These are phyloP conservation scores for Leishmania braziliensis DNA, from an alignment of 208 protist genomes.

Conservation along the genomic window DNA sequence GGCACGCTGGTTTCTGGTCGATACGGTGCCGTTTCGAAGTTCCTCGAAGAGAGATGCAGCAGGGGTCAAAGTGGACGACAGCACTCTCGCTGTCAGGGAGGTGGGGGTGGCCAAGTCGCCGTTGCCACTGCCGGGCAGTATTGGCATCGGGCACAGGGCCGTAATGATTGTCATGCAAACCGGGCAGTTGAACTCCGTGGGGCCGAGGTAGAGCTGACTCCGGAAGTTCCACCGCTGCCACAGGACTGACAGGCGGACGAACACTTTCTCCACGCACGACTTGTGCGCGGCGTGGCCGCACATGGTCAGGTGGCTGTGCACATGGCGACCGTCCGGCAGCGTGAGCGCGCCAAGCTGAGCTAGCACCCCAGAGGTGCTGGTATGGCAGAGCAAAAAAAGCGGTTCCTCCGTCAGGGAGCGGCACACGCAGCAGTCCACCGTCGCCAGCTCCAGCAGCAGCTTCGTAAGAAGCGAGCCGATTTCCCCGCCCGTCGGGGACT, in stretches of 20 bases:
- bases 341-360: slow-evolving; percentile 20
- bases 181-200: slow-evolving; percentile 68
- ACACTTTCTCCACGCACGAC: slow-evolving; percentile 59
- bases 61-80: neutral
- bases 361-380: slow-evolving; percentile 52
- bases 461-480: slow-evolving; percentile 35
- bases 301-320: slow-evolving; percentile 58
- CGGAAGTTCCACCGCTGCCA: slow-evolving; percentile 44
- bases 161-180: slow-evolving; percentile 74
- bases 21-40: slow-evolving; percentile 30
- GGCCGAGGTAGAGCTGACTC: slow-evolving; percentile 40
- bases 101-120: neutral
- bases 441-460: slow-evolving; percentile 52
- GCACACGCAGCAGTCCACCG: slow-evolving; percentile 77
- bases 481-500: neutral
- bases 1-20: slow-evolving; percentile 3
- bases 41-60: slow-evolving; percentile 44
- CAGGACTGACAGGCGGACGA: slow-evolving; percentile 42
- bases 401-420: slow-evolving; percentile 40
- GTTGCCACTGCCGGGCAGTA: slow-evolving; percentile 20
- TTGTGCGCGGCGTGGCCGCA: slow-evolving; percentile 78
- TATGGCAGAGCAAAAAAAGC: slow-evolving; percentile 65
- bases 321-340: slow-evolving; percentile 29
- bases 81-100: neutral
- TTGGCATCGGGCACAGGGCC: slow-evolving; percentile 56